These are phyloP conservation scores for Carex parvula DNA, from an alignment of 176 grass and related monocot species.

Conservation along the genomic window DNA sequence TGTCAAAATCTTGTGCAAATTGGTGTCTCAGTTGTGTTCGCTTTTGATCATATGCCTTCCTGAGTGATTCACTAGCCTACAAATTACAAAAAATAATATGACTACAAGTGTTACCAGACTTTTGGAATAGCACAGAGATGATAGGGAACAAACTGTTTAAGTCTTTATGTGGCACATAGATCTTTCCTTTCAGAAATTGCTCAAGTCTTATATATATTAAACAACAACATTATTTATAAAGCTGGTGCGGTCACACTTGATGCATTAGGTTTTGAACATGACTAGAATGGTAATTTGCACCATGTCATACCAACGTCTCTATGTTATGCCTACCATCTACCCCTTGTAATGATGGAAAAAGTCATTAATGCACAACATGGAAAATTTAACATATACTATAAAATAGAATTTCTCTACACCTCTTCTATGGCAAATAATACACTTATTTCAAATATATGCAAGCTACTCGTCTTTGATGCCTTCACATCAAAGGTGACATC, in stretches of 20 bases:
- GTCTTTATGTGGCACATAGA: background rate
- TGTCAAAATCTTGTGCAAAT: slow-evolving; percentile 39
- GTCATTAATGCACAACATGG: background rate
- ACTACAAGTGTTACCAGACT: background rate
- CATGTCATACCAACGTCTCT: background rate
- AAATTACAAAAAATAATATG: slow-evolving; percentile 27
- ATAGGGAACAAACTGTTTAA: too few species aligned
- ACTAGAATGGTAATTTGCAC: background rate
- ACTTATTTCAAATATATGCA: background rate
- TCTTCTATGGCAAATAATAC: background rate
- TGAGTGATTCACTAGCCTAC: slow-evolving; percentile 38
- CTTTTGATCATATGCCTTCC: slow-evolving; percentile 53
- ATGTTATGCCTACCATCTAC: background rate
- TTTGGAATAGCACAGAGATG: background rate
- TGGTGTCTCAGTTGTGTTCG: slow-evolving; percentile 38
- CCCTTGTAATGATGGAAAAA: background rate
- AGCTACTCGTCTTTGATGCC: background rate
- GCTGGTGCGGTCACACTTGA: background rate
- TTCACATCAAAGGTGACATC: background rate
- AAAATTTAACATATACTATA: background rate
- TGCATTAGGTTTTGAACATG: background rate
- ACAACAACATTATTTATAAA: background rate
- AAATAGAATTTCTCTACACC: background rate
- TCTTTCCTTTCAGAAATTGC: too few species aligned
- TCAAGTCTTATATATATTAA: background rate